phyloP scores from a whole-genome alignment of 345 rosid species.

The Aethionema arabicum region DNA sequence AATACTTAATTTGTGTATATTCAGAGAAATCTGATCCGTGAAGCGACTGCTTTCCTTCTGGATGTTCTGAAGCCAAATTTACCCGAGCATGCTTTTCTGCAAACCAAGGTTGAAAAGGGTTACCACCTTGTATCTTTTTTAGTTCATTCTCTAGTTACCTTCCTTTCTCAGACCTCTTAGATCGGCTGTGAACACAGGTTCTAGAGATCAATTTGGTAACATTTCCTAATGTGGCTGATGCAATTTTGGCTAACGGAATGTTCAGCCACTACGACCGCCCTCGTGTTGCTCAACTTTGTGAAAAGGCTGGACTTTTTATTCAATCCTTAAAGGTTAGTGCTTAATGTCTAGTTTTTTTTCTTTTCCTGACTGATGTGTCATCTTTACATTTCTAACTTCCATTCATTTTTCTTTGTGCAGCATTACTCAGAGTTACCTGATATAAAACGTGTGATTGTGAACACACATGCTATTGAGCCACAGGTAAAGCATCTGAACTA shows the following conservation, averaged over 20 bases:
- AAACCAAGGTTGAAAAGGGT: constrained; percentile 67
- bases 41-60: constrained; percentile 97
- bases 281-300: constrained; percentile 97
- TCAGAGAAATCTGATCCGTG: constrained; percentile 98
- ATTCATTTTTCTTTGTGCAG: constrained; percentile 52
- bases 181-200: constrained; percentile 53
- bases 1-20: constrained; percentile 8
- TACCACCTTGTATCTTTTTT: constrained; percentile 18
- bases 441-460: constrained; percentile 97
- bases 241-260: constrained; percentile 99
- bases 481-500: constrained; percentile 54
- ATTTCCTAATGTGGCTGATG: constrained; percentile 99
- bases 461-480: constrained; percentile 99
- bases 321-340: constrained; percentile 78
- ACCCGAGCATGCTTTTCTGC: constrained; percentile 91
- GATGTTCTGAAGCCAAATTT: constrained; percentile 97
- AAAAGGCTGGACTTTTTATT: constrained; percentile 93
- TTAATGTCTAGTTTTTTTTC: constrained; percentile 17
- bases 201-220: constrained; percentile 98
- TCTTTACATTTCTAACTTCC: constrained; percentile 25
- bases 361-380: constrained; percentile 3
- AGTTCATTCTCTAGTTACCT: constrained; percentile 6
- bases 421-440: constrained; percentile 97
- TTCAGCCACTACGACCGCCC: constrained; percentile 99
- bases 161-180: constrained; percentile 26